Percentiles rank a stretch among this genome's conserved stretches.
phyloP scores from a whole-genome alignment of 225 moss, liverwort and hornwort genomes.

The Physcomitrellopsis africana region DNA sequence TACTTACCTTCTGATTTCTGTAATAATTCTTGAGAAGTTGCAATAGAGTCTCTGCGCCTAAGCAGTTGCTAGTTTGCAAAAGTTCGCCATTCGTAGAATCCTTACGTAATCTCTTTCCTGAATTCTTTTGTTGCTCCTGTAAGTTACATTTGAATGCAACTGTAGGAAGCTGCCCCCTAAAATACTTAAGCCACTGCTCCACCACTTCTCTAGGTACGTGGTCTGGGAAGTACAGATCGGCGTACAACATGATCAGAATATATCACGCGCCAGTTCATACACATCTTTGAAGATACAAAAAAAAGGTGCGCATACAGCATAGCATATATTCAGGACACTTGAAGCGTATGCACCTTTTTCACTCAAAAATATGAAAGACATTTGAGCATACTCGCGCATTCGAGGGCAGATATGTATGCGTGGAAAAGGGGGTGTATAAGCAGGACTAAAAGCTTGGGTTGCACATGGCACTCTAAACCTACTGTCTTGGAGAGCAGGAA shows the following conservation, averaged over 20 bases:
- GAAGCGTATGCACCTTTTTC: not conserved
- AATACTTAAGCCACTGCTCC: conserved; percentile 88
- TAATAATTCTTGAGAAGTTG: conserved; percentile 84
- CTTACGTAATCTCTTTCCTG: conserved; percentile 64
- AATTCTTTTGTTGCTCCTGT: conserved; percentile 63
- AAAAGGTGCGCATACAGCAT: not conserved
- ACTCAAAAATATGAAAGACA: not conserved
- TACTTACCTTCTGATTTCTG: conserved; percentile 69
- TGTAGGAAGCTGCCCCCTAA: conserved; percentile 84
- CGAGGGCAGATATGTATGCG: too few relatives aligned
- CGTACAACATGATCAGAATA: conserved; percentile 1
- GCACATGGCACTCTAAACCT: not conserved
- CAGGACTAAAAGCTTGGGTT: conserved; percentile 11
- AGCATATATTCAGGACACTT: not conserved
- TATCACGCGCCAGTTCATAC: not conserved
- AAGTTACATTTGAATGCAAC: conserved; percentile 90
- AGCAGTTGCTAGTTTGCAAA: conserved; percentile 71
- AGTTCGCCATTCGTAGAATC: conserved; percentile 48
- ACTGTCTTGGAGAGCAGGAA: not conserved
- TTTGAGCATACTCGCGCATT: too few relatives aligned
- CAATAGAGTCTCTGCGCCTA: conserved; percentile 83
- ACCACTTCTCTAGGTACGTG: conserved; percentile 81
- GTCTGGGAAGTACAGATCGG: conserved; percentile 51
- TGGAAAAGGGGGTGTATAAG: not conserved
- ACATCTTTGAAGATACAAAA: not conserved